These are phyloP conservation scores for Quercus agrifolia DNA, from an alignment of 306 rosid species.

Conservation along the genomic window DNA sequence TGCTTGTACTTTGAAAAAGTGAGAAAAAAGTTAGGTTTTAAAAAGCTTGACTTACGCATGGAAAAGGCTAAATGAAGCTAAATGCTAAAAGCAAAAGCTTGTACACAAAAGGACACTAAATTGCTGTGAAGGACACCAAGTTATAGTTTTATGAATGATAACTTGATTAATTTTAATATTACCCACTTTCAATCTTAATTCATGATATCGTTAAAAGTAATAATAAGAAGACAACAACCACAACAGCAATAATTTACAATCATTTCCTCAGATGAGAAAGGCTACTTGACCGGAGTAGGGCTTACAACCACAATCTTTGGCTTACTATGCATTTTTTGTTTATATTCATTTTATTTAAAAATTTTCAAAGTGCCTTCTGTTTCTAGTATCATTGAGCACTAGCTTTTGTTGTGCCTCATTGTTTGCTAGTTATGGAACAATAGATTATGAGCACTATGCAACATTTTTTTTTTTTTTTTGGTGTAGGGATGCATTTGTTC, in stretches of 20 bases:
- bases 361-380: not conserved
- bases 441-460: not conserved
- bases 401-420: not conserved
- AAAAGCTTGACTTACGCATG: too few relatives aligned
- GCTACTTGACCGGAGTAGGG: not conserved
- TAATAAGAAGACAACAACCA: too few relatives aligned
- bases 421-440: not conserved
- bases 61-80: too few relatives aligned
- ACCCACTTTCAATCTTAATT: not conserved
- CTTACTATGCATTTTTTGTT: not conserved
- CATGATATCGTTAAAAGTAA: not conserved
- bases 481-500: constrained; percentile 68
- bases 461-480: not conserved
- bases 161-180: not conserved
- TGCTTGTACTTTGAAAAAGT: too few relatives aligned
- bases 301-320: not conserved
- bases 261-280: not conserved
- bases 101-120: not conserved
- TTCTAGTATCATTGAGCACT: not conserved
- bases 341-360: not conserved
- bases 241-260: not conserved
- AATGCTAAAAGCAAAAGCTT: too few relatives aligned
- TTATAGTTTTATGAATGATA: not conserved
- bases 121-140: not conserved
- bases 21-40: too few relatives aligned